Evolutionary conservation across 1,284 basidiomycete genomes (phyloP).

Genomic region (Ganoderma leucocontextum): DNA sequence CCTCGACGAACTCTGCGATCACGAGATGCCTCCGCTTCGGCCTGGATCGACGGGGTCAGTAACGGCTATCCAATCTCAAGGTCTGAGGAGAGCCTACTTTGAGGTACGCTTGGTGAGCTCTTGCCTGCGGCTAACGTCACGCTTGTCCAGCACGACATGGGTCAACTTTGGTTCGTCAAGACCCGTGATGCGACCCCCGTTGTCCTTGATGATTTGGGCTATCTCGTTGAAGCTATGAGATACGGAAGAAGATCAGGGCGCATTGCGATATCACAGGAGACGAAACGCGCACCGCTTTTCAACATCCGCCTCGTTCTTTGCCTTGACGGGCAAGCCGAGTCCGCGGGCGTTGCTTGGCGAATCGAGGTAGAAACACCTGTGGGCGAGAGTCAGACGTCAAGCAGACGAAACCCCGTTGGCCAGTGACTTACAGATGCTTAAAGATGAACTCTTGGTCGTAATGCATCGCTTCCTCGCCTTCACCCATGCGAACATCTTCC

Average conservation of each 20-base stretch:
- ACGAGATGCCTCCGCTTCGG: constrained; percentile 84
- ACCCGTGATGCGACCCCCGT: constrained; percentile 77
- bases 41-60: constrained; percentile 45
- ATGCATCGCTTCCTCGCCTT: constrained; percentile 67
- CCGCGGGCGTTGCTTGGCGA: constrained; percentile 73
- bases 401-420: too few species aligned
- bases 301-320: constrained; percentile 62
- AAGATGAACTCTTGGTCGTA: constrained; percentile 84
- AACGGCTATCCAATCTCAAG: constrained; percentile 21
- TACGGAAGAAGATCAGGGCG: not conserved
- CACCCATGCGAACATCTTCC: constrained; percentile 62
- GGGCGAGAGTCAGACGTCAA: not conserved
- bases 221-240: constrained; percentile 63
- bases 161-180: constrained; percentile 82
- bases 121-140: constrained; percentile 73
- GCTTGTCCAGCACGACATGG: constrained; percentile 84
- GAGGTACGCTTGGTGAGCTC: constrained; percentile 76
- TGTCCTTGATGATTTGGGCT: constrained; percentile 59
- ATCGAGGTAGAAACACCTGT: constrained; percentile 89
- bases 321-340: constrained; percentile 66
- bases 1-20: constrained; percentile 77
- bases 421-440: constrained; percentile 70
- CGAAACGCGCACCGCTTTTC: constrained; percentile 54
- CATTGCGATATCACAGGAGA: constrained; percentile 9
- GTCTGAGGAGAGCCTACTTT: constrained; percentile 52